Percentiles rank a stretch among this genome's conserved stretches.
Evolutionary conservation across 2,329 filamentous ascomycete species (phyloP).

Genomic region (Ceratocystis albifundus): DNA sequence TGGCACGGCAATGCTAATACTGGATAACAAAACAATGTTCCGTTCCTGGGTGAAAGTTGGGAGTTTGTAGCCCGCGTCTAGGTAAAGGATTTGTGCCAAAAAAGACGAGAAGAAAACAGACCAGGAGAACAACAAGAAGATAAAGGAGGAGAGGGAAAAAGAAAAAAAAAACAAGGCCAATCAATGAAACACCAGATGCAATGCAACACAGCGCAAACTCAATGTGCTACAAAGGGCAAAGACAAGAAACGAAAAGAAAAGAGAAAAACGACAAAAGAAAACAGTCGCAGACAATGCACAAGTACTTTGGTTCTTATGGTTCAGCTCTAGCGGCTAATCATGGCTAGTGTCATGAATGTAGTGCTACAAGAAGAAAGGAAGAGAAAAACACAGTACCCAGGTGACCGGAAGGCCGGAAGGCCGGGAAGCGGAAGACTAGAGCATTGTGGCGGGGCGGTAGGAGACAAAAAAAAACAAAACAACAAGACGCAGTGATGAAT

Average conservation of each 20-base stretch:
- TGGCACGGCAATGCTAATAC: not conserved
- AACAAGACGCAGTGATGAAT: not conserved
- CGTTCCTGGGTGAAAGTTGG: not conserved
- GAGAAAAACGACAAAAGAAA: not conserved
- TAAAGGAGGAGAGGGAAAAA: not conserved
- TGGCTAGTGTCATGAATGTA: not conserved
- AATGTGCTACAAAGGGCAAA: not conserved
- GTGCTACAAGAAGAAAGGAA: not conserved
- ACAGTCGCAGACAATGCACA: not conserved
- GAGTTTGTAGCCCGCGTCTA: no score
- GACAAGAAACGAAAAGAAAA: not conserved
- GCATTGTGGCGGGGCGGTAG: not conserved
- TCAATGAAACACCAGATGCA: constrained; percentile 1
- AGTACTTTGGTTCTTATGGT: not conserved
- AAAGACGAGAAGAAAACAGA: not conserved
- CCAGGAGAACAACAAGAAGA: not conserved
- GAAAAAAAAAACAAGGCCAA: not conserved
- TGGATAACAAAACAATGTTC: not conserved
- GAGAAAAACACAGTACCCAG: not conserved
- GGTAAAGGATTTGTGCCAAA: no score
- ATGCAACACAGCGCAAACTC: constrained; percentile 5
- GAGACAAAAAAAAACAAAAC: not conserved
- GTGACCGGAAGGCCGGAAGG: not conserved
- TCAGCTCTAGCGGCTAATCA: not conserved
- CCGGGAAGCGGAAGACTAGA: not conserved